Conservation (phyloP, 108 stramenopile species). For the Nannochloropsis gaditana region DNA sequence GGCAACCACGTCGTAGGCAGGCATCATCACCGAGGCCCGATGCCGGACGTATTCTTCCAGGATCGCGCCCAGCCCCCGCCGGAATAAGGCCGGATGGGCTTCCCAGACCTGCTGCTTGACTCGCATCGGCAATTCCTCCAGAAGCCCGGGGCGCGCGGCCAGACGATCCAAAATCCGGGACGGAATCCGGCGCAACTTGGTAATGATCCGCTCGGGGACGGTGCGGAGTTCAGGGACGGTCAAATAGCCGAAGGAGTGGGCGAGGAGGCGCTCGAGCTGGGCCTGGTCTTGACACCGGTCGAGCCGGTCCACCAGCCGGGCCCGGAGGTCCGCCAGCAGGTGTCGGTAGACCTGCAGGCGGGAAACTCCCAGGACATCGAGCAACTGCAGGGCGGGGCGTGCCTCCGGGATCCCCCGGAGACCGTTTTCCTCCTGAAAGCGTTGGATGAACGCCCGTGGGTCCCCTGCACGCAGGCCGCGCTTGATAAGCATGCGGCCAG, state of each 20-base stretch:
- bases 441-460: background rate
- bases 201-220: background rate
- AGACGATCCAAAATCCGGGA: background rate
- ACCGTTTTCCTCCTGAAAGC: background rate
- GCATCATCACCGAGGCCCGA: constrained; percentile 11
- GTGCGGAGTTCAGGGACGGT: background rate
- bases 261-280: background rate
- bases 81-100: background rate
- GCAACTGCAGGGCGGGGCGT: background rate
- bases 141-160: background rate
- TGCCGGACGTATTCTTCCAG: background rate
- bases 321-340: background rate
- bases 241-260: background rate
- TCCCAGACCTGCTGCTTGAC: constrained; percentile 12
- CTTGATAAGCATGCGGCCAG: background rate
- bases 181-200: background rate
- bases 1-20: background rate
- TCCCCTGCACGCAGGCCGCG: background rate
- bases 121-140: background rate
- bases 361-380: background rate
- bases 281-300: background rate
- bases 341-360: background rate
- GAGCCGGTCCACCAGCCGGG: background rate
- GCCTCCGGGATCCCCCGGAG: background rate
- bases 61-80: background rate